Conservation (phyloP, 2,329 filamentous ascomycete species). For the Sphaceloma murrayae region DNA sequence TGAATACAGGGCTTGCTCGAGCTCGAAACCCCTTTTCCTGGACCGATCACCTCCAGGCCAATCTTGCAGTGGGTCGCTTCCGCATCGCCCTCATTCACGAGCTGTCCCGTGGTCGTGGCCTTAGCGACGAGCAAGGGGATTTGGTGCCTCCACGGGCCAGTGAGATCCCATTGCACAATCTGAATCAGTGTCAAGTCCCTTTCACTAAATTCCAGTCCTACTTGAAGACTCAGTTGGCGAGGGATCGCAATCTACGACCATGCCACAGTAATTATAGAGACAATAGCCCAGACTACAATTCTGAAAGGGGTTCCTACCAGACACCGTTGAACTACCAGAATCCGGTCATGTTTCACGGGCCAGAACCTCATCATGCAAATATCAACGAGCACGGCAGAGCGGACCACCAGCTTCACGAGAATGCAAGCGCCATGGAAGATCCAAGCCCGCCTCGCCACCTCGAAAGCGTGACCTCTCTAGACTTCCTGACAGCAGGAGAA, state of each 20-base stretch:
- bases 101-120: neutral
- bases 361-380: too few relatives aligned
- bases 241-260: too few relatives aligned
- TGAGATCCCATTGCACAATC: too few relatives aligned
- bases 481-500: conserved; percentile 1
- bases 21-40: neutral
- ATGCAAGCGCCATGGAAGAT: neutral
- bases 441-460: neutral
- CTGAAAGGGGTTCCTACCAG: too few relatives aligned
- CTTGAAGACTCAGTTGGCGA: too few relatives aligned
- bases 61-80: neutral
- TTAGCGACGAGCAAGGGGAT: neutral
- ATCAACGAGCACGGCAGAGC: neutral
- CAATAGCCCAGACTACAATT: too few relatives aligned
- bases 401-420: neutral
- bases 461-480: neutral
- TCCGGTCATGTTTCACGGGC: too few relatives aligned
- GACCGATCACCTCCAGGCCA: neutral
- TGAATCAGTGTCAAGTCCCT: too few relatives aligned
- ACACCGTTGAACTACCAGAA: too few relatives aligned
- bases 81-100: neutral
- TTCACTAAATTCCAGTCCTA: too few relatives aligned
- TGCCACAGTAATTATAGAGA: too few relatives aligned
- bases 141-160: neutral
- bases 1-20: neutral